These are phyloP conservation scores for Erodium texanum DNA, from an alignment of 441 rosid genomes.

Conservation along the genomic window DNA sequence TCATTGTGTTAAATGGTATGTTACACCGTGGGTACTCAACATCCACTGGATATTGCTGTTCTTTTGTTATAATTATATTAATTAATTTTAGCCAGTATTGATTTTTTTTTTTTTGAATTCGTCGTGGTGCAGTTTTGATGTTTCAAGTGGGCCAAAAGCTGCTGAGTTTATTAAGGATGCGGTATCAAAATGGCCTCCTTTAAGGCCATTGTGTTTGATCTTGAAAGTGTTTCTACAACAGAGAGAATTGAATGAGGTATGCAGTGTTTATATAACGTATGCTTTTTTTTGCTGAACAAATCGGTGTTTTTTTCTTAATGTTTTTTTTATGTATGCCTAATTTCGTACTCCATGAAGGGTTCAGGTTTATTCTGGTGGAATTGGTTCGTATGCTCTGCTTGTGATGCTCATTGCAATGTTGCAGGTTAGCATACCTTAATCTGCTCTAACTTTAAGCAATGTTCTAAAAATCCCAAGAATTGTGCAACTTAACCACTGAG, in stretches of 20 bases:
- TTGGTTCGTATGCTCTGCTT: slow-evolving; percentile 87
- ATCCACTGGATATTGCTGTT: too few species aligned
- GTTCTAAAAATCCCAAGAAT: too few species aligned
- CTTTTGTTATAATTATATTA: too few species aligned
- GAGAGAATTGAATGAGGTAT: slow-evolving; percentile 86
- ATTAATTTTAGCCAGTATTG: neutral
- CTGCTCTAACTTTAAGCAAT: neutral
- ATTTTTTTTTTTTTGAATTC: neutral
- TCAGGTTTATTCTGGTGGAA: slow-evolving; percentile 88
- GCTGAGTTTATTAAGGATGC: slow-evolving; percentile 86
- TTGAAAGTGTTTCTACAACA: slow-evolving; percentile 88
- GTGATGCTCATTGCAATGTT: slow-evolving; percentile 77
- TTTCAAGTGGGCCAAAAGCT: slow-evolving; percentile 82
- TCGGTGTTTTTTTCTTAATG: neutral
- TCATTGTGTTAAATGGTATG: too few species aligned
- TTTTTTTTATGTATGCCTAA: slow-evolving; percentile 13
- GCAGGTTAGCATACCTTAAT: slow-evolving; percentile 35
- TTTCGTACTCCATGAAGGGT: slow-evolving; percentile 20
- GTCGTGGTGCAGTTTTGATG: slow-evolving; percentile 59
- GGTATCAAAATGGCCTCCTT: slow-evolving; percentile 56
- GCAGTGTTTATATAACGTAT: slow-evolving; percentile 9
- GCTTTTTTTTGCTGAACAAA: neutral
- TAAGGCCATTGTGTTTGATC: slow-evolving; percentile 73
- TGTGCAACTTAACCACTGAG: too few species aligned
- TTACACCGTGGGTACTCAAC: too few species aligned